Evolutionary conservation across 345 rosid genomes (phyloP).

Genomic region (Salix brachista): DNA sequence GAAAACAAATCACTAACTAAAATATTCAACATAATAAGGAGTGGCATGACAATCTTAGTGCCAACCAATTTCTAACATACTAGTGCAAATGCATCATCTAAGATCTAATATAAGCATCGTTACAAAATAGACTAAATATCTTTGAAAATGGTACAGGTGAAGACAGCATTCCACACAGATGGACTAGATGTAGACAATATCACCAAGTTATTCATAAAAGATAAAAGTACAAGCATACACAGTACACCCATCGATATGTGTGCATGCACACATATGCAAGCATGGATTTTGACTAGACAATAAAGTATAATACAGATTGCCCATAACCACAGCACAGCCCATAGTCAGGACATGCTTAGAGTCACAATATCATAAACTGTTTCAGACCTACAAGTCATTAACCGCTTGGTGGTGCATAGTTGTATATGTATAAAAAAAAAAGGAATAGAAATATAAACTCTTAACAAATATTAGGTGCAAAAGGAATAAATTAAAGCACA

Average conservation of each 20-base stretch:
- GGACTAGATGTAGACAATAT: background rate
- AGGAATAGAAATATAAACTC: background rate
- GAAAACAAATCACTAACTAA: background rate
- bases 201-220: background rate
- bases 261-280: background rate
- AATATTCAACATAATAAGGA: background rate
- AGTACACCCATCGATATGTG: background rate
- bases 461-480: background rate
- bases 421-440: too few species aligned
- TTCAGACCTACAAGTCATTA: constrained; percentile 4
- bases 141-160: background rate
- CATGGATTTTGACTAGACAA: background rate
- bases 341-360: background rate
- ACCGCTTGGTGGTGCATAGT: background rate
- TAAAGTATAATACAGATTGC: background rate
- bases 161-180: background rate
- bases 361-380: background rate
- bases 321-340: background rate
- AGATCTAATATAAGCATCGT: background rate
- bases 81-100: background rate
- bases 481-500: constrained; percentile 2
- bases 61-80: background rate
- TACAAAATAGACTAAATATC: background rate
- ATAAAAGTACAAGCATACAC: background rate
- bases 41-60: background rate